A percentile compares a stretch with the other conserved stretches of the same genome.
Conservation (phyloP, 2,329 filamentous ascomycete genomes). For the Xylariaceae sp. region DNA sequence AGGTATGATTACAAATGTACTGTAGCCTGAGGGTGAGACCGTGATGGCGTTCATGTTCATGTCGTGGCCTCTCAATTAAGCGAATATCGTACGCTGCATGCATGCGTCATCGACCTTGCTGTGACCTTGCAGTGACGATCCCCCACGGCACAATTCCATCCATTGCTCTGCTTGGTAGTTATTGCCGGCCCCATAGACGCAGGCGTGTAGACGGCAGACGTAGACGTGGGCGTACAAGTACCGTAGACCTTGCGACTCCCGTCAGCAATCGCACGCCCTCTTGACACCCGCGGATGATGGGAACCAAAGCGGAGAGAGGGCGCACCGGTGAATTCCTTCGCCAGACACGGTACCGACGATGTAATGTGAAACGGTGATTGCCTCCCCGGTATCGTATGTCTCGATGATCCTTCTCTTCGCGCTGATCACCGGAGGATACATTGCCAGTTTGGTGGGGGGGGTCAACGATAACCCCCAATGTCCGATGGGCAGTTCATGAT, state of each 20-base stretch:
- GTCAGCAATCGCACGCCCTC: background rate
- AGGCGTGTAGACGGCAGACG: background rate
- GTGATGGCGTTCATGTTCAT: constrained; percentile 7
- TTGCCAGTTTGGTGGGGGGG: too few relatives aligned
- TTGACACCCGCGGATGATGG: too few relatives aligned
- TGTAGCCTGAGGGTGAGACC: background rate
- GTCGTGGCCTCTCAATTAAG: constrained; percentile 12
- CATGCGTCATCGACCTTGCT: background rate
- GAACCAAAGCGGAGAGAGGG: background rate
- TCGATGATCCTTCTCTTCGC: background rate
- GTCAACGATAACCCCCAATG: too few relatives aligned
- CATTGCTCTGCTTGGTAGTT: background rate
- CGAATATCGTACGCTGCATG: constrained; percentile 11
- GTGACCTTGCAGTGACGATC: constrained; percentile 17
- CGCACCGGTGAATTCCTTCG: constrained; percentile 3
- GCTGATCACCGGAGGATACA: too few relatives aligned
- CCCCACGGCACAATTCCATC: constrained; percentile 5
- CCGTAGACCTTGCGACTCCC: background rate
- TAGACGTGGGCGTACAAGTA: background rate
- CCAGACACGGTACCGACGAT: background rate
- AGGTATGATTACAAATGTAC: background rate
- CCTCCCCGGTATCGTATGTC: background rate
- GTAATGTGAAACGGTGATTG: background rate
- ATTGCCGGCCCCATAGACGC: background rate
- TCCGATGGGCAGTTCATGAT: background rate